Base-by-base conservation (phyloP, 2,329 filamentous ascomycete species). In the Fusarium oxysporum region DNA sequence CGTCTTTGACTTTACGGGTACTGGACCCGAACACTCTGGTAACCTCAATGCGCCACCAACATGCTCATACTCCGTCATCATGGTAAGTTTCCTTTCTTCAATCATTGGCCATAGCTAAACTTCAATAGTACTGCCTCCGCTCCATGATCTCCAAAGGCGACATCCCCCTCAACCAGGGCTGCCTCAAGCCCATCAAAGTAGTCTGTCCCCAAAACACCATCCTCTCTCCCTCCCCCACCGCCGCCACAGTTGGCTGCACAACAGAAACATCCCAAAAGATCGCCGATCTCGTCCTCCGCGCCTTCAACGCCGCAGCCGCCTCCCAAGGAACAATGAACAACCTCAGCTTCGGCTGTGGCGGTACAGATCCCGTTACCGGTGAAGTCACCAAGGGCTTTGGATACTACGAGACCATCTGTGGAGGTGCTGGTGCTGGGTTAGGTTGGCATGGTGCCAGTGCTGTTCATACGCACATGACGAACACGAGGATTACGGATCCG, bases 261-360 rank as follows among this genome's bases (percentile, higher is more conserved):
- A 78, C 77, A 6, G 75, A 80, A 17, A 82, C 81, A 1, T 81
- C 80, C 4, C 81, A 82, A 64, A 80, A 79, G n/a, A 75, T 82
- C 4, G 77, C 80, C 10, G 93, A 95, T 76, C 92, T 94, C 3
- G 91, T 95, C 3, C 86, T 95, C 48, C 92, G 91, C 74, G 92
- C 92, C 3, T 95, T 95, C 85, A 85, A 88, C 57, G 92, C 92
- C 3, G 93, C 91, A 63, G 92, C 92, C 3, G 93, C 93, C 5
- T 90, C 87, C 0, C 93, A 95, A 74, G 93, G 93, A n/a, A 92
- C 93, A 77, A 92, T 90, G 79, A 95, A 95, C 81, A 95, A 94
- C 77, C 84, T 95, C 17, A 95, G 92, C 2, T 95, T 95, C 76
- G 93, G 92, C 59, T 93, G 93, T 76, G 91, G 90, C 25, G 81